Base-by-base conservation (phyloP, 2,329 filamentous ascomycete species). In the Alternaria atra region DNA sequence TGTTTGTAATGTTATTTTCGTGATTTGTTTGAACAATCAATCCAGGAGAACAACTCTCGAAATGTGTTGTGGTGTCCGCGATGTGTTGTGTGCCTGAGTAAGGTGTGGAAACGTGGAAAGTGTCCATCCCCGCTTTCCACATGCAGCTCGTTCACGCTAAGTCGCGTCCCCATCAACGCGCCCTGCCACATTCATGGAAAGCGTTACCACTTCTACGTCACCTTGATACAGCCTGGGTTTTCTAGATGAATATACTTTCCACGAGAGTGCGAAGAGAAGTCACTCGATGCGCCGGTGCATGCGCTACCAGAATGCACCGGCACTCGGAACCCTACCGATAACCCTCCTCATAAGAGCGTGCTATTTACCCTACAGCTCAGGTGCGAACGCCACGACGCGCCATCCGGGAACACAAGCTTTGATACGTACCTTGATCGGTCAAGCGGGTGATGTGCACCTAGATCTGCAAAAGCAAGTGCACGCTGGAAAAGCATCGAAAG, bases 391-490 rank as follows among this genome's bases (percentile, higher is more conserved):
- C 46, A 50, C 46, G 6, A 50, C 20, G 20, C 46, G 32, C 46
- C 20, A 27, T 50, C 13, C 13, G 32, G 46, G 30, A 37, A 50
- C 39, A 50, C 17, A 50, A 50, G 46, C 46, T 27, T 35, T 35
- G 46, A 30, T 35, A n/a, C 7, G 20, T 50, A 5, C 32, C 32
- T 17, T 50, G 20, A 35, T n/a, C 46, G 30, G 46, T 13, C 20
- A 30, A 9, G 46, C 32, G 46, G 46, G 20, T 50, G 20, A 35
- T 50, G 46, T 7, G 30, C 32, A 37, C 23, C 20, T 15, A n/a
- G 46, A 50, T 50, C 46, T 34, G 32, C 46, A 50, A 35, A 50
- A 50, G 32, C 46, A 50, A 50, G 13, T 8, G 32, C 20, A 27
- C 20, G 20, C 23, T 5, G 20, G 10, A 50, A 25, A 35, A 50